phyloP scores from a whole-genome alignment of 768 basidiomycete species.

The Hypholoma fasciculare region DNA sequence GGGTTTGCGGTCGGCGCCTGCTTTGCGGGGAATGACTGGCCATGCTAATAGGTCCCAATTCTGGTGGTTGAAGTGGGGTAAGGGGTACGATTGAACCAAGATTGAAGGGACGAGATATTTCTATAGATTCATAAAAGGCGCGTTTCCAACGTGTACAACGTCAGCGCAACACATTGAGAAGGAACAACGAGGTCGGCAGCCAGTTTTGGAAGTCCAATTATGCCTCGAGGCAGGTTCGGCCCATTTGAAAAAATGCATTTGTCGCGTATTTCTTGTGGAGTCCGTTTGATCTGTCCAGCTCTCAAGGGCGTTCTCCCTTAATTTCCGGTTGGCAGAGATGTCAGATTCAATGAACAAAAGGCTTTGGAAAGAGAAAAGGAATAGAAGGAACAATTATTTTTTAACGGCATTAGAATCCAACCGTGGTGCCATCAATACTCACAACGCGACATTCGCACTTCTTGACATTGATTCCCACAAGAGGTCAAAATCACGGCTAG shows the following conservation, averaged over 20 bases:
- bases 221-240: slow-evolving; percentile 33
- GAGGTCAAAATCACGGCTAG: background rate
- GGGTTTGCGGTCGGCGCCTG: slow-evolving; percentile 51
- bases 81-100: slow-evolving; percentile 17
- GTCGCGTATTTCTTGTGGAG: slow-evolving; percentile 3
- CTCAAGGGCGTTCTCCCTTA: slow-evolving; percentile 6
- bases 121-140: slow-evolving; percentile 42
- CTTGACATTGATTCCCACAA: too few relatives aligned
- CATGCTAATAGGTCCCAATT: slow-evolving; percentile 42
- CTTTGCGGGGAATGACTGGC: slow-evolving; percentile 62
- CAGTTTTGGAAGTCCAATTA: slow-evolving; percentile 49
- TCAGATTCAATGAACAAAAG: slow-evolving; percentile 5
- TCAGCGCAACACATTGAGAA: slow-evolving; percentile 39
- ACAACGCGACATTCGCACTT: too few relatives aligned
- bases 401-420: background rate
- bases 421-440: slow-evolving; percentile 1
- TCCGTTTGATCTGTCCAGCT: background rate
- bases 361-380: slow-evolving; percentile 1
- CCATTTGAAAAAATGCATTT: slow-evolving; percentile 15
- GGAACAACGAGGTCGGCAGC: slow-evolving; percentile 57
- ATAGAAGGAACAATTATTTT: background rate
- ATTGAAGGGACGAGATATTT: slow-evolving; percentile 14
- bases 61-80: slow-evolving; percentile 17
- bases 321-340: slow-evolving; percentile 20
- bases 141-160: slow-evolving; percentile 70